Conservation (phyloP, 2,329 filamentous ascomycete genomes). For the Ophiostoma sp. region DNA sequence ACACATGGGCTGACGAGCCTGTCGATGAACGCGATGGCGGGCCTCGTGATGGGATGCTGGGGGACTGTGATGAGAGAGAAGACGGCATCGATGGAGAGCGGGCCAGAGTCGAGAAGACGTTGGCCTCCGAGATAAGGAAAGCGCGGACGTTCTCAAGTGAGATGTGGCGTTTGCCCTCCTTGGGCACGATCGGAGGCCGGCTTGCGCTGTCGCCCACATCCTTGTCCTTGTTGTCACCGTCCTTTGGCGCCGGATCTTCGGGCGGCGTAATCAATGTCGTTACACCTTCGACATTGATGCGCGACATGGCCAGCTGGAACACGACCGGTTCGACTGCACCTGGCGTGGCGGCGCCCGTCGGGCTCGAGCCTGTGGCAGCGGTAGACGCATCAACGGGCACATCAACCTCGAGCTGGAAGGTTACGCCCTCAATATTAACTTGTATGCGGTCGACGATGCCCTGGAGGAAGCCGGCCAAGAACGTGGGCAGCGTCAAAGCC, state of each 20-base stretch:
- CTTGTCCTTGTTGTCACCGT: neutral
- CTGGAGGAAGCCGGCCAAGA: constrained; percentile 71
- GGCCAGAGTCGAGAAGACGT: constrained; percentile 61
- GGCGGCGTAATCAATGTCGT: constrained; percentile 40
- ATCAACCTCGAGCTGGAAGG: constrained; percentile 65
- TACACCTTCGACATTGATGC: constrained; percentile 67
- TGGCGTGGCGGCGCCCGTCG: constrained; percentile 27
- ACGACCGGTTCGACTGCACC: constrained; percentile 57
- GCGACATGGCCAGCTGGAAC: constrained; percentile 64
- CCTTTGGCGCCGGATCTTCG: constrained; percentile 27
- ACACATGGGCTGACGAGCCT: neutral
- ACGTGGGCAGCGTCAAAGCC: constrained; percentile 65
- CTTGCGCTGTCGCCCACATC: neutral
- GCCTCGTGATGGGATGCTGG: constrained; percentile 28
- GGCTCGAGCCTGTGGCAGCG: neutral
- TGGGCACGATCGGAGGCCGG: constrained; percentile 46
- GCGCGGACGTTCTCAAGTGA: constrained; percentile 64
- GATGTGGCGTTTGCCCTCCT: constrained; percentile 65
- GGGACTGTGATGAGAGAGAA: constrained; percentile 52
- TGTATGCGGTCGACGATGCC: constrained; percentile 72
- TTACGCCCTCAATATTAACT: constrained; percentile 64
- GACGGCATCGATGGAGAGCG: constrained; percentile 60
- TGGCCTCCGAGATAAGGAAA: constrained; percentile 66
- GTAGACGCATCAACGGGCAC: constrained; percentile 49
- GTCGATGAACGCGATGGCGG: constrained; percentile 33